A percentile compares a stretch with the other conserved stretches of the same genome.
phyloP scores from a whole-genome alignment of 441 rosid genomes.

The Adansonia rubrostipa region DNA sequence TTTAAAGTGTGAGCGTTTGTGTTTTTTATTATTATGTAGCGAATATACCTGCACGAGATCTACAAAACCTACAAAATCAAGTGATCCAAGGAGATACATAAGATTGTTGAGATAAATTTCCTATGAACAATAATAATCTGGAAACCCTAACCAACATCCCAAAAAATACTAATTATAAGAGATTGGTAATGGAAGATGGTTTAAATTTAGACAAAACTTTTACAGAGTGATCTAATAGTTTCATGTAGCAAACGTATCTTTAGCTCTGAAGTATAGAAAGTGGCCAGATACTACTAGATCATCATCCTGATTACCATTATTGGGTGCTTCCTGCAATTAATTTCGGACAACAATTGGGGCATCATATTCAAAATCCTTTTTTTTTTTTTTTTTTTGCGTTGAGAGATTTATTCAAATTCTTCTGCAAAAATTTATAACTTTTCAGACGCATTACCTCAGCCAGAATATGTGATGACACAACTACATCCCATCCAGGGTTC shows the following conservation, averaged over 20 bases:
- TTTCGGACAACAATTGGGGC: constrained; percentile 27
- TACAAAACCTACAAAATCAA: constrained; percentile 8
- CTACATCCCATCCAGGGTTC: constrained; percentile 96
- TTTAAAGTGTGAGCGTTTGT: constrained; percentile 38
- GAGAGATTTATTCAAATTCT: constrained; percentile 13
- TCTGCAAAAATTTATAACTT: constrained; percentile 14
- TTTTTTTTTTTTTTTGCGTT: no score
- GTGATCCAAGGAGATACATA: constrained; percentile 10
- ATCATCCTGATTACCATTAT: constrained; percentile 48
- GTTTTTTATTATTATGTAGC: constrained; percentile 53
- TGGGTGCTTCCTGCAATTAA: constrained; percentile 54
- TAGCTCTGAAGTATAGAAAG: constrained; percentile 86
- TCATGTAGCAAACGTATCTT: constrained; percentile 10
- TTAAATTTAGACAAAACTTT: neutral
- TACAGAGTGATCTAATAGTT: constrained; percentile 14
- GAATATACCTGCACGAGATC: constrained; percentile 68
- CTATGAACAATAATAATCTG: neutral
- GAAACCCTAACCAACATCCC: constrained; percentile 6
- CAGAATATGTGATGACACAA: constrained; percentile 98
- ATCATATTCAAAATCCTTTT: neutral
- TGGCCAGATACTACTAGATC: constrained; percentile 71
- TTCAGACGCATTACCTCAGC: constrained; percentile 59
- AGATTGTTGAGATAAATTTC: neutral
- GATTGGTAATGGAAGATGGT: neutral
- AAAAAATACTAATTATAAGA: neutral